These are phyloP conservation scores for Mucor irregularis DNA, from an alignment of 371 early-diverging fungal species.

Conservation along the genomic window DNA sequence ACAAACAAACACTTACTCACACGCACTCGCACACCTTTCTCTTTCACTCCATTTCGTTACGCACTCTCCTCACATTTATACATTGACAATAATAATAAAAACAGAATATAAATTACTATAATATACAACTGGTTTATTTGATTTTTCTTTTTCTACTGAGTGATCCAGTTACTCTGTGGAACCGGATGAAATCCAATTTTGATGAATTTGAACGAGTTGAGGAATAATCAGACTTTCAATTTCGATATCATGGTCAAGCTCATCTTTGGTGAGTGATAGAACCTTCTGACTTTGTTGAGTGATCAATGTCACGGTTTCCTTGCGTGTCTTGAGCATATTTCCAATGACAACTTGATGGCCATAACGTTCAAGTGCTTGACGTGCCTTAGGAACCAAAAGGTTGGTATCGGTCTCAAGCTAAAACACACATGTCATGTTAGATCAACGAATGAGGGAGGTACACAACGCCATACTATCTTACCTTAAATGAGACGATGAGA, in stretches of 20 bases:
- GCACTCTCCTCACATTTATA: no score
- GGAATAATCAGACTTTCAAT: slow-evolving; percentile 88
- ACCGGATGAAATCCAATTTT: slow-evolving; percentile 55
- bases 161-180: slow-evolving; percentile 16
- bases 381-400: slow-evolving; percentile 81
- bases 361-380: slow-evolving; percentile 79
- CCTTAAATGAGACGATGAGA: slow-evolving; percentile 95
- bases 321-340: slow-evolving; percentile 89
- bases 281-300: slow-evolving; percentile 57
- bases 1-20: no score
- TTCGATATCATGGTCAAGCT: slow-evolving; percentile 66
- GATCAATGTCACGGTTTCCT: slow-evolving; percentile 79
- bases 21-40: no score
- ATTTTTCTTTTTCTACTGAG: neutral
- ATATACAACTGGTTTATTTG: no score
- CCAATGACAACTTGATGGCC: slow-evolving; percentile 97
- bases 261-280: slow-evolving; percentile 65
- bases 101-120: no score
- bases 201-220: slow-evolving; percentile 73
- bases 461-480: slow-evolving; percentile 17
- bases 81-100: no score
- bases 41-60: no score
- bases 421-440: neutral
- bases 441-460: neutral
- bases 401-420: slow-evolving; percentile 91